Conservation (phyloP, 2,329 filamentous ascomycete species). For the Pyrenochaeta sp. region DNA sequence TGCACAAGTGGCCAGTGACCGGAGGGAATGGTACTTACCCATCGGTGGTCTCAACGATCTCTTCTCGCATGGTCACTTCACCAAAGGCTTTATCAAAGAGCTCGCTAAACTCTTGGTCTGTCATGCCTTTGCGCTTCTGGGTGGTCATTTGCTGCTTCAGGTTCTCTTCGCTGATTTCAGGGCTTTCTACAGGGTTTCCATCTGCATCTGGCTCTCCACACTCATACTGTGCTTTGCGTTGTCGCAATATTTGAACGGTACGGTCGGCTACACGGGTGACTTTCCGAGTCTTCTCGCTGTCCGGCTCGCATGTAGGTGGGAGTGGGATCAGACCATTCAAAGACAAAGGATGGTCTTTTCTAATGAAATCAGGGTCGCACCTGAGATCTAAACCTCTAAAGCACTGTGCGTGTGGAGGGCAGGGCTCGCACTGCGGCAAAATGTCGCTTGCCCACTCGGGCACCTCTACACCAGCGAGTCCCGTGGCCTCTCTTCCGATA, state of each 20-base stretch:
- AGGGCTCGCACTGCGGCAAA: constrained; percentile 86
- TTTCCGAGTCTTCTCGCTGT: constrained; percentile 88
- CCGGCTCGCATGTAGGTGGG: constrained; percentile 90
- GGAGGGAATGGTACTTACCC: constrained; percentile 60
- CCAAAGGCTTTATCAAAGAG: constrained; percentile 79
- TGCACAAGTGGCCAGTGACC: constrained; percentile 30
- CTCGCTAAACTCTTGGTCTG: constrained; percentile 88
- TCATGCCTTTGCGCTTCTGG: constrained; percentile 83
- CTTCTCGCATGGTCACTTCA: constrained; percentile 71
- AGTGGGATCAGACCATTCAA: constrained; percentile 83
- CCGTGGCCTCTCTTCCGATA: constrained; percentile 70
- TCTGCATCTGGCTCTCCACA: constrained; percentile 78
- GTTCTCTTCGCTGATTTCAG: constrained; percentile 73
- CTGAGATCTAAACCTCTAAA: constrained; percentile 77
- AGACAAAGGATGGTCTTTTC: constrained; percentile 84
- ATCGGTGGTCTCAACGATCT: constrained; percentile 64
- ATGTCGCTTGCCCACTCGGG: constrained; percentile 77
- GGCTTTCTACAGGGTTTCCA: constrained; percentile 66
- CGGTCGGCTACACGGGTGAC: constrained; percentile 88
- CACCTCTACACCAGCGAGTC: constrained; percentile 68
- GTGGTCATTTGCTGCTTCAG: constrained; percentile 79
- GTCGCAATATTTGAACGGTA: constrained; percentile 84
- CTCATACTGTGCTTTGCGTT: constrained; percentile 87
- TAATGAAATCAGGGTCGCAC: constrained; percentile 88
- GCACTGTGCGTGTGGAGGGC: constrained; percentile 90